Evolutionary conservation across 2,329 filamentous ascomycete genomes (phyloP).

Genomic region (Xylaria sp.): DNA sequence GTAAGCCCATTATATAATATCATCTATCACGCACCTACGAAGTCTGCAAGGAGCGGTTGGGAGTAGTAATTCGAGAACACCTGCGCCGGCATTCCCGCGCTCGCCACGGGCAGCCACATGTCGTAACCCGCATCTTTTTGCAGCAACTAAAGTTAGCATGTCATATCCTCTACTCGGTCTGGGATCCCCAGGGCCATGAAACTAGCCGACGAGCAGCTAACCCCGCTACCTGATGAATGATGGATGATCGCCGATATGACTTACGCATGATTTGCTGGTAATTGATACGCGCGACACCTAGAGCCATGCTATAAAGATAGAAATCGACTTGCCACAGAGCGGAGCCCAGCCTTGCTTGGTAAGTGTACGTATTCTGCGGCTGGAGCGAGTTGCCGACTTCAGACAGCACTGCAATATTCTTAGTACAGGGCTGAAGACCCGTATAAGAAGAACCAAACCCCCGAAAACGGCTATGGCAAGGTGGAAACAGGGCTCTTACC

Average conservation of each 20-base stretch:
- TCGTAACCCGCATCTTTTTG: constrained; percentile 37
- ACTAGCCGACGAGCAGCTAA: not conserved
- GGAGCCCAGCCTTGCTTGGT: constrained; percentile 51
- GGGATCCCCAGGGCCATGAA: not conserved
- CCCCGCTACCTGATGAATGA: not conserved
- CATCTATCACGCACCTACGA: constrained; percentile 45
- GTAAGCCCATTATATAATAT: too few relatives aligned
- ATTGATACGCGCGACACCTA: constrained; percentile 52
- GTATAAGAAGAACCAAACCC: not conserved
- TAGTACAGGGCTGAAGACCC: not conserved
- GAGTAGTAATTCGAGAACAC: constrained; percentile 53
- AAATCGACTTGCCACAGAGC: constrained; percentile 53
- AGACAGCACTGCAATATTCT: constrained; percentile 43
- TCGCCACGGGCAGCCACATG: constrained; percentile 42
- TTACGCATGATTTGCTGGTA: constrained; percentile 53
- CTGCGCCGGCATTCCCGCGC: constrained; percentile 46
- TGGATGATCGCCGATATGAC: not conserved
- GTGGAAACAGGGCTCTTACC: constrained; percentile 3
- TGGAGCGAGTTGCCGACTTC: constrained; percentile 53
- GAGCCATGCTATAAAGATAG: constrained; percentile 50
- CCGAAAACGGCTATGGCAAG: not conserved
- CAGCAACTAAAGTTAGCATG: constrained; percentile 2
- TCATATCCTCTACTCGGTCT: not conserved
- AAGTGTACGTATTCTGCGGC: constrained; percentile 47
- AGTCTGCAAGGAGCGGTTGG: constrained; percentile 52